These are phyloP conservation scores for Pulveroboletus sp. DNA, from an alignment of 768 basidiomycete species.

Conservation along the genomic window DNA sequence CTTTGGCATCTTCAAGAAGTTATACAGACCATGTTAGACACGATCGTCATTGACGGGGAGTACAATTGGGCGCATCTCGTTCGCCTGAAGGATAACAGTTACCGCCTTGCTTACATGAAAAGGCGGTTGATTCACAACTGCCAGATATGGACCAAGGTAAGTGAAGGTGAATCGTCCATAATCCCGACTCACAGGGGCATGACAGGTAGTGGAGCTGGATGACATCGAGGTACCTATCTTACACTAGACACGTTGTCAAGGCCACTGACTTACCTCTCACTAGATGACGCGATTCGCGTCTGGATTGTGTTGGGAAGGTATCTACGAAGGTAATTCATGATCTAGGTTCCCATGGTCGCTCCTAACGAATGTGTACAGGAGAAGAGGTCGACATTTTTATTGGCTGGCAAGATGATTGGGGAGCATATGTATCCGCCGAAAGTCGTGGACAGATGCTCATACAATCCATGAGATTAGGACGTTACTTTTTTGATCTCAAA, in stretches of 20 bases:
- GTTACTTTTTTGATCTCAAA: constrained; percentile 27
- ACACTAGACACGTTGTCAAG: background rate
- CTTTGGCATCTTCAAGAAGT: constrained; percentile 25
- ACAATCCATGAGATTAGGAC: constrained; percentile 24
- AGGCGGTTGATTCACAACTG: constrained; percentile 18
- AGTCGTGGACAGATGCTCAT: constrained; percentile 29
- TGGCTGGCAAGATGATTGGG: constrained; percentile 25
- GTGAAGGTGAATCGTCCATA: background rate
- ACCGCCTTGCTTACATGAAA: constrained; percentile 26
- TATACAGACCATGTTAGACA: constrained; percentile 32
- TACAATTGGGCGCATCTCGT: constrained; percentile 33
- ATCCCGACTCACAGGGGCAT: constrained; percentile 1
- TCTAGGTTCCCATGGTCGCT: background rate
- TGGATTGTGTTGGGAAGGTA: constrained; percentile 26
- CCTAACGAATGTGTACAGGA: constrained; percentile 10
- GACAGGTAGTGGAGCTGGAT: constrained; percentile 27
- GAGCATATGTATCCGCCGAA: constrained; percentile 19
- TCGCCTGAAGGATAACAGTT: constrained; percentile 24
- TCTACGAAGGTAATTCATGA: constrained; percentile 20
- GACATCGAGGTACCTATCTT: constrained; percentile 26
- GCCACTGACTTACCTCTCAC: background rate
- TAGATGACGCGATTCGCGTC: constrained; percentile 24
- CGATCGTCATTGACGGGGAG: constrained; percentile 26
- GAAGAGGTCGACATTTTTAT: constrained; percentile 28
- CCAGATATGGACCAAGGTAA: constrained; percentile 30